These are phyloP conservation scores for Xylariaceae sp. DNA, from an alignment of 2,329 filamentous ascomycete species.

Conservation along the genomic window DNA sequence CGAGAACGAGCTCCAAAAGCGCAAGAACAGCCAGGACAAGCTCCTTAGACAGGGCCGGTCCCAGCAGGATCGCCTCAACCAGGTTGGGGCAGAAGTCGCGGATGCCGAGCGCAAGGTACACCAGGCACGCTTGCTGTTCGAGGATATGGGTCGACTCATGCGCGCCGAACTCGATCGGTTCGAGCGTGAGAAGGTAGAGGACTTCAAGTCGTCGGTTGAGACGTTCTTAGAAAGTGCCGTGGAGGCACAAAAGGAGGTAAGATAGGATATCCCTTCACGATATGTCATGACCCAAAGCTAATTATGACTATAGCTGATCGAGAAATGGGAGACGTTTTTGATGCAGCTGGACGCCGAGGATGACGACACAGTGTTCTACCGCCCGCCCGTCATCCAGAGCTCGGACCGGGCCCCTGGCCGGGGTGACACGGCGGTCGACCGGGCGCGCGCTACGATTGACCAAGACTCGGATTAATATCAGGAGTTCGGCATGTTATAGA, in stretches of 20 bases:
- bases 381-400: conserved; percentile 54
- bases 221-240: conserved; percentile 96
- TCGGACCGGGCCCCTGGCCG: conserved; percentile 42
- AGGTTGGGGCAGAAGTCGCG: conserved; percentile 87
- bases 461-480: conserved; percentile 51
- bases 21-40: conserved; percentile 86
- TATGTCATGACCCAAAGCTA: conserved; percentile 7
- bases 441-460: conserved; percentile 55
- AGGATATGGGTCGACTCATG: conserved; percentile 96
- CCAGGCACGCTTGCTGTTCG: conserved; percentile 83
- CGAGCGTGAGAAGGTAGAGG: conserved; percentile 95
- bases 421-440: conserved; percentile 57
- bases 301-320: conserved; percentile 50
- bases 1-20: conserved; percentile 86
- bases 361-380: conserved; percentile 67
- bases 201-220: conserved; percentile 97
- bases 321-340: conserved; percentile 98
- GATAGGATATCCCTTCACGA: conserved; percentile 25
- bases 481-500: conserved; percentile 20
- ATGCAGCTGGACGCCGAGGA: conserved; percentile 95
- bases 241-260: conserved; percentile 96
- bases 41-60: conserved; percentile 90
- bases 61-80: conserved; percentile 91
- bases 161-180: conserved; percentile 87
- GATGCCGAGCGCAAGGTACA: conserved; percentile 93